Evolutionary conservation across 495 filamentous ascomycete species (phyloP).

Genomic region (Daldinia decipiens): DNA sequence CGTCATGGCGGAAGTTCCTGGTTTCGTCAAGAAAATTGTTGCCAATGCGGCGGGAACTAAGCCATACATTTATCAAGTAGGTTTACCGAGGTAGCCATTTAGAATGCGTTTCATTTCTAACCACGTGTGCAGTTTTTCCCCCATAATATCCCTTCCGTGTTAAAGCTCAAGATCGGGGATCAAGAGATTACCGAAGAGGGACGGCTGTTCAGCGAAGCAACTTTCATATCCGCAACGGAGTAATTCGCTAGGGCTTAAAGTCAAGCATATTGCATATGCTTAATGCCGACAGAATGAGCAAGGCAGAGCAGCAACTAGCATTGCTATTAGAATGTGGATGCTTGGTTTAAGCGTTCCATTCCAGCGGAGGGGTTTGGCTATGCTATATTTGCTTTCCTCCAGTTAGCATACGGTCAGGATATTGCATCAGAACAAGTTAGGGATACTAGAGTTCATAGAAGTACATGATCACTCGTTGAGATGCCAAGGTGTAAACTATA

Average conservation of each 20-base stretch:
- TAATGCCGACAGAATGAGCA: slow-evolving; percentile 18
- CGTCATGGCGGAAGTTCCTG: slow-evolving; percentile 95
- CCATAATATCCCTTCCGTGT: slow-evolving; percentile 61
- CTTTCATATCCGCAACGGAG: slow-evolving; percentile 77
- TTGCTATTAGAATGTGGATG: slow-evolving; percentile 6
- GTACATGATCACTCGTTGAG: slow-evolving; percentile 36
- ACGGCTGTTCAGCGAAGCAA: slow-evolving; percentile 81
- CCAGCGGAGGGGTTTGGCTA: slow-evolving; percentile 9
- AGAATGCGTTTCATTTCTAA: slow-evolving; percentile 14
- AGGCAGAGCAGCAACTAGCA: slow-evolving; percentile 3
- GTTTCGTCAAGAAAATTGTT: slow-evolving; percentile 93
- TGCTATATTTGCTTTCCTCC: slow-evolving; percentile 8
- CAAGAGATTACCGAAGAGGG: slow-evolving; percentile 81
- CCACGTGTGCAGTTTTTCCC: slow-evolving; percentile 67
- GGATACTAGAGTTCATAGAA: slow-evolving; percentile 39
- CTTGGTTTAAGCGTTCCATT: slow-evolving; percentile 11
- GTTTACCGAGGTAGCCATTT: slow-evolving; percentile 25
- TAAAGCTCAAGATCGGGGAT: slow-evolving; percentile 87
- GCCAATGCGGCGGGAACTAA: slow-evolving; percentile 86
- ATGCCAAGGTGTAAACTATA: slow-evolving; percentile 18
- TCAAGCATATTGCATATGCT: slow-evolving; percentile 21
- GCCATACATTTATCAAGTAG: slow-evolving; percentile 96
- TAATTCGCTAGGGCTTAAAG: slow-evolving; percentile 21
- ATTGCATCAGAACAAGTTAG: slow-evolving; percentile 20
- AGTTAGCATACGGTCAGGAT: slow-evolving; percentile 32